Evolutionary conservation across 2,329 filamentous ascomycete genomes (phyloP).

Genomic region (Monilinia aucupariae): DNA sequence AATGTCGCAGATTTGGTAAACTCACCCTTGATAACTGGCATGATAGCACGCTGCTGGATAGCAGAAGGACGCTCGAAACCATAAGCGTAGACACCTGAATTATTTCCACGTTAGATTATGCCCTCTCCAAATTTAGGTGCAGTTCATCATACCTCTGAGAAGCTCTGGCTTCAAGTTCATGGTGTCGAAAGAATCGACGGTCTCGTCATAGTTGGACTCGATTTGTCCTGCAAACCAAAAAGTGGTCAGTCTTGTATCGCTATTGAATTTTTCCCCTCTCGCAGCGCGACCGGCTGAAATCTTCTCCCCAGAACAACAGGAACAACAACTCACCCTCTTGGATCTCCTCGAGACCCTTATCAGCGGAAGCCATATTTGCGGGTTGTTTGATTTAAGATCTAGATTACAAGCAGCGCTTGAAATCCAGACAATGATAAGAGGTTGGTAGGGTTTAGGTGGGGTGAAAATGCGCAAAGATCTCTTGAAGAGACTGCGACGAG

Average conservation of each 20-base stretch:
- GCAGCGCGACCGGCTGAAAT: background rate
- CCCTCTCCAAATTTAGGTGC: conserved; percentile 15
- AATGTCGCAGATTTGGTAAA: conserved; percentile 21
- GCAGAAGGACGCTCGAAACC: conserved; percentile 99
- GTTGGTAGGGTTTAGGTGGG: conserved; percentile 24
- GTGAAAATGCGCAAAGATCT: conserved; percentile 34
- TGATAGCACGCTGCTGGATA: conserved; percentile 99
- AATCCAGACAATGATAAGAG: conserved; percentile 52
- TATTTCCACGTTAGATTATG: conserved; percentile 24
- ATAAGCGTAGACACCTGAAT: conserved; percentile 84
- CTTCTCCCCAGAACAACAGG: background rate
- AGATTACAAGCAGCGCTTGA: conserved; percentile 75
- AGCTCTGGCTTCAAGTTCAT: conserved; percentile 98
- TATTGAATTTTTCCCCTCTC: background rate
- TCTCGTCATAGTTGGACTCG: conserved; percentile 99
- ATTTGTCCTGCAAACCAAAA: conserved; percentile 68
- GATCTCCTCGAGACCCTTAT: conserved; percentile 97
- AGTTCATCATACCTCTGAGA: conserved; percentile 68
- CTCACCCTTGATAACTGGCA: conserved; percentile 99
- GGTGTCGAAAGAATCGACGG: conserved; percentile 96
- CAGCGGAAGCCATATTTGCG: conserved; percentile 88
- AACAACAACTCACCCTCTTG: conserved; percentile 68
- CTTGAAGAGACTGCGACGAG: conserved; percentile 33
- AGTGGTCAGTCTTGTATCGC: conserved; percentile 7
- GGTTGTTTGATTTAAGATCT: conserved; percentile 49